Conservation (phyloP, 306 rosid species). For the Gillenia trifoliata region DNA sequence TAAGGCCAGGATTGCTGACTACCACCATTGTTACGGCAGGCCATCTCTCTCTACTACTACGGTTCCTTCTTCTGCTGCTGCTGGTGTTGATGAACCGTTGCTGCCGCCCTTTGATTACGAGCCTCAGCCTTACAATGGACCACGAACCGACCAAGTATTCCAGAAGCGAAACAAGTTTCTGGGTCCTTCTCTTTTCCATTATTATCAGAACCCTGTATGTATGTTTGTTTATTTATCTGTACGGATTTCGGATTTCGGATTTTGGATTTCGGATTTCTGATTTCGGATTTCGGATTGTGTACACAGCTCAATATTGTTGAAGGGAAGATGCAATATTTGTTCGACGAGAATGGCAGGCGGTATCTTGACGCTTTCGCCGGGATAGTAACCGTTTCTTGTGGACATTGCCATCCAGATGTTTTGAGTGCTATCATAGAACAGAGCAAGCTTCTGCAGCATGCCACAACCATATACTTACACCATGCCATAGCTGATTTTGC, state of each 20-base stretch:
- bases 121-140: slow-evolving; percentile 64
- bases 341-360: slow-evolving; percentile 83
- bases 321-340: slow-evolving; percentile 92
- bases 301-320: slow-evolving; percentile 84
- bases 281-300: background rate
- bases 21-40: background rate
- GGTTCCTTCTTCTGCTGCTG: slow-evolving; percentile 9
- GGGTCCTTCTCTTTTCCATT: slow-evolving; percentile 84
- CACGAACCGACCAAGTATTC: slow-evolving; percentile 58
- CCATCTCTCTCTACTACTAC: slow-evolving; percentile 12
- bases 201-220: slow-evolving; percentile 78
- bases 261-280: background rate
- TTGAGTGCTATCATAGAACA: slow-evolving; percentile 66
- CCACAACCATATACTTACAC: slow-evolving; percentile 75
- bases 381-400: slow-evolving; percentile 94
- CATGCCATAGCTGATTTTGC: slow-evolving; percentile 74
- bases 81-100: slow-evolving; percentile 23
- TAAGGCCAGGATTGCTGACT: background rate
- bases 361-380: slow-evolving; percentile 95
- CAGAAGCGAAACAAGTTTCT: slow-evolving; percentile 71
- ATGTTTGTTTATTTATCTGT: background rate
- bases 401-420: slow-evolving; percentile 88
- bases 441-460: slow-evolving; percentile 79
- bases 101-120: slow-evolving; percentile 67
- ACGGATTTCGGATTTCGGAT: background rate